Conservation (phyloP, 2,329 filamentous ascomycete genomes). For the Ambrosiella xylebori region DNA sequence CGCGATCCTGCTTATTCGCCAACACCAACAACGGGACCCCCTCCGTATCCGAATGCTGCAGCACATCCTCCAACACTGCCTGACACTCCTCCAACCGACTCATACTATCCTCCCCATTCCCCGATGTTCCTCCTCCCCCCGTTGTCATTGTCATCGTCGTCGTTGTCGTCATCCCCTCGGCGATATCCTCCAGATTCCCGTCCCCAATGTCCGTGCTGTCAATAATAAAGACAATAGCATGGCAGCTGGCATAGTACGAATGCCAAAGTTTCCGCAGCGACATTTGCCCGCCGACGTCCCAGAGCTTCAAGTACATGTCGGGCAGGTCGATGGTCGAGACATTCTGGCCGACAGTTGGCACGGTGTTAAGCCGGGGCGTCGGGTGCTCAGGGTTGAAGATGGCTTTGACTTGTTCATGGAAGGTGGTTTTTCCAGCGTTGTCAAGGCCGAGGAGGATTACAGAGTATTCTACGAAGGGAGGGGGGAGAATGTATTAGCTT, state of each 20-base stretch:
- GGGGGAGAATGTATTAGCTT: slow-evolving; percentile 2
- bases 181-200: slow-evolving; percentile 39
- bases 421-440: slow-evolving; percentile 96
- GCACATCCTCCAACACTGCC: slow-evolving; percentile 73
- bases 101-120: slow-evolving; percentile 20
- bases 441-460: slow-evolving; percentile 93
- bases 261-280: slow-evolving; percentile 83
- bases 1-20: slow-evolving; percentile 93
- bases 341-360: slow-evolving; percentile 94
- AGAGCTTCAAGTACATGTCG: slow-evolving; percentile 95
- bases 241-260: slow-evolving; percentile 82
- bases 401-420: slow-evolving; percentile 90
- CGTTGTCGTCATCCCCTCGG: not conserved
- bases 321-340: slow-evolving; percentile 79
- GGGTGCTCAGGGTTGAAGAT: slow-evolving; percentile 51
- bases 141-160: not conserved
- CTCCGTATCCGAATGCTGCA: slow-evolving; percentile 73
- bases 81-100: slow-evolving; percentile 73
- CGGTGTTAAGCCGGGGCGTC: slow-evolving; percentile 61
- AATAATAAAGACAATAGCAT: slow-evolving; percentile 95
- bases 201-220: slow-evolving; percentile 89
- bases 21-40: slow-evolving; percentile 83
- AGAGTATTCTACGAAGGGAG: slow-evolving; percentile 59
- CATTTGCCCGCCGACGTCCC: slow-evolving; percentile 93
- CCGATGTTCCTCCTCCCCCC: slow-evolving; percentile 21